phyloP scores from a whole-genome alignment of 2,329 filamentous ascomycete genomes.

The Ophiostoma australiae region DNA sequence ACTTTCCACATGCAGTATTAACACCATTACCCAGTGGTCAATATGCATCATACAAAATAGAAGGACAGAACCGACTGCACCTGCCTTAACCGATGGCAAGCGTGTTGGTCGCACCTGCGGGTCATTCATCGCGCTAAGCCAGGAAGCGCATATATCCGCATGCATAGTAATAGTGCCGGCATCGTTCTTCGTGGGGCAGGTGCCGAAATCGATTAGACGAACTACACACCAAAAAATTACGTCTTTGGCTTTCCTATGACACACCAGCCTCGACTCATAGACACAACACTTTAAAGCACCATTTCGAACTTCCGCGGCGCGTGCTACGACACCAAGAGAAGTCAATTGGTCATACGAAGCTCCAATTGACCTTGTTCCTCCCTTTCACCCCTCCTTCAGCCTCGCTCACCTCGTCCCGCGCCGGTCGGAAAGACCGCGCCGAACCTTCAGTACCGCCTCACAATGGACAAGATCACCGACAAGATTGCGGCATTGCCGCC shows the following conservation, averaged over 20 bases:
- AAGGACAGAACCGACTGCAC: background rate
- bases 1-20: background rate
- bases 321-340: background rate
- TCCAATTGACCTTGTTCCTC: background rate
- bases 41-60: background rate
- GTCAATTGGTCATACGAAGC: background rate
- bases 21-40: too few species aligned
- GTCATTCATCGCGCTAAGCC: slow-evolving; percentile 8
- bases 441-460: background rate
- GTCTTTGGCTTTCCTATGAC: background rate
- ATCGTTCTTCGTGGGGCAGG: slow-evolving; percentile 17
- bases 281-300: background rate
- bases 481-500: slow-evolving; percentile 87
- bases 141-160: slow-evolving; percentile 11
- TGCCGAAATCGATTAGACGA: slow-evolving; percentile 13
- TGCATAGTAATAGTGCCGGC: slow-evolving; percentile 13
- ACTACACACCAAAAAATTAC: slow-evolving; percentile 8
- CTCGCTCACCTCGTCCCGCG: background rate
- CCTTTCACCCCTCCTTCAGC: background rate
- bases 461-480: slow-evolving; percentile 85
- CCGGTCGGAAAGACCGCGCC: slow-evolving; percentile 4
- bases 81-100: background rate
- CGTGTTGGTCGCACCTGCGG: slow-evolving; percentile 10
- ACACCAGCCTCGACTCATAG: background rate
- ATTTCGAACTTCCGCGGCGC: background rate